Evolutionary conservation across 257 asterid genomes (phyloP).

Genomic region (Solanum bulbocastanum): DNA sequence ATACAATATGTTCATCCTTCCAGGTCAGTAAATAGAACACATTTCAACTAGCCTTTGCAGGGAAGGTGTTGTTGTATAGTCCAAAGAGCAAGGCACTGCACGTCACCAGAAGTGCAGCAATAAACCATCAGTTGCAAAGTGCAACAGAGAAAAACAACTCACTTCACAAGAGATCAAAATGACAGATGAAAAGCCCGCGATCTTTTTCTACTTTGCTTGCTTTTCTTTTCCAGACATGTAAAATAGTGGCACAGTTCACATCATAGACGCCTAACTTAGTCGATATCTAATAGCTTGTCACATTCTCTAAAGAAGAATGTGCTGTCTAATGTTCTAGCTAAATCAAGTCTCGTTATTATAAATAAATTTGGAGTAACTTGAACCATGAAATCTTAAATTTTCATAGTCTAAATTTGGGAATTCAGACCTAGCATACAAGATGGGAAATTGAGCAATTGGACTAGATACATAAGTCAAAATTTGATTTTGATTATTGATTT

Average conservation of each 20-base stretch:
- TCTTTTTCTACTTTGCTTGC: constrained; percentile 12
- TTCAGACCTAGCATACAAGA: background rate
- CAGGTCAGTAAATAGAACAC: background rate
- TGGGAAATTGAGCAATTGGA: background rate
- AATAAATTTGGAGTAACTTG: background rate
- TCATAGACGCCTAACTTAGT: constrained; percentile 25
- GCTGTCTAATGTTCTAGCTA: background rate
- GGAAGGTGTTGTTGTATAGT: background rate
- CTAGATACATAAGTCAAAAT: background rate
- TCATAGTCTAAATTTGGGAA: background rate
- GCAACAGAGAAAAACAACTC: constrained; percentile 29
- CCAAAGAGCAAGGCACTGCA: background rate
- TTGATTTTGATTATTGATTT: background rate
- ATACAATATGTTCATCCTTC: background rate
- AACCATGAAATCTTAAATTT: background rate
- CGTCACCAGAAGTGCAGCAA: background rate
- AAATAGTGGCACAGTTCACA: constrained; percentile 11
- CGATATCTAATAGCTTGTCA: background rate
- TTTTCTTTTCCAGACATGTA: constrained; percentile 36
- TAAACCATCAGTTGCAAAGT: background rate
- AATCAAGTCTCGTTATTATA: background rate
- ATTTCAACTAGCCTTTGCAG: background rate
- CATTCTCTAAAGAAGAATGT: background rate
- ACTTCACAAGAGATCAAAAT: constrained; percentile 31
- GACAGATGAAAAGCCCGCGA: constrained; percentile 22